Conservation (phyloP, 805 yeast genomes). For the Saccharomycopsis microspora region DNA sequence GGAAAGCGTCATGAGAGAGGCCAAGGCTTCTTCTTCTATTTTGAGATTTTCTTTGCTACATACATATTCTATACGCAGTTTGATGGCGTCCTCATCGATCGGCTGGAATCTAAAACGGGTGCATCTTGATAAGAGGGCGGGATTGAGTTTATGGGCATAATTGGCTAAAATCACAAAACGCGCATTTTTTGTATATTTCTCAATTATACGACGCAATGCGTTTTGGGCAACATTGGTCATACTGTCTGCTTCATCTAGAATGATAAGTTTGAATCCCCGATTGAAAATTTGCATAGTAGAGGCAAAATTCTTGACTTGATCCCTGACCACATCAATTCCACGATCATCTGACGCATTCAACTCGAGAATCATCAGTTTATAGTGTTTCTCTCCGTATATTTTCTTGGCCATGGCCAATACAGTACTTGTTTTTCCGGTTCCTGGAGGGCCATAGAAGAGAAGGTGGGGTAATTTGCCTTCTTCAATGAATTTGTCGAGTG, state of each 20-base stretch:
- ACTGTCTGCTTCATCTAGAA: constrained; percentile 95
- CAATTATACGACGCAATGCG: constrained; percentile 70
- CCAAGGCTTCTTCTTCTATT: constrained; percentile 46
- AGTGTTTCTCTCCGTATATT: constrained; percentile 66
- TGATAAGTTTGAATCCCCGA: constrained; percentile 75
- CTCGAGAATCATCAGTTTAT: constrained; percentile 84
- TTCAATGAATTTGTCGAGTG: constrained; percentile 67
- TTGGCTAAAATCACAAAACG: constrained; percentile 92
- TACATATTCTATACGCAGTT: constrained; percentile 56
- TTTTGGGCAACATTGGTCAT: constrained; percentile 84
- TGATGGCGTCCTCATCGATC: constrained; percentile 53
- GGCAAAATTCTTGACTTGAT: constrained; percentile 93
- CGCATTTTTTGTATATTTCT: constrained; percentile 89
- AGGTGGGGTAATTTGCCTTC: constrained; percentile 84
- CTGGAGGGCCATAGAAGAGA: constrained; percentile 91
- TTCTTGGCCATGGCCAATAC: constrained; percentile 80
- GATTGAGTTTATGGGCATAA: constrained; percentile 89
- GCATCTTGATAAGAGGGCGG: constrained; percentile 89
- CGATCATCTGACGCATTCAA: constrained; percentile 95
- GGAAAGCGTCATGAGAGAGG: constrained; percentile 59
- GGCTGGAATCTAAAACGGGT: constrained; percentile 93
- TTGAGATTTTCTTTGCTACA: constrained; percentile 54
- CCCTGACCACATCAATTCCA: constrained; percentile 96
- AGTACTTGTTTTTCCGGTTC: constrained; percentile 88
- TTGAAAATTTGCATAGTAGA: constrained; percentile 88